phyloP scores from a whole-genome alignment of 148 eudicot genomes.

The Vaccinium darrowii region DNA sequence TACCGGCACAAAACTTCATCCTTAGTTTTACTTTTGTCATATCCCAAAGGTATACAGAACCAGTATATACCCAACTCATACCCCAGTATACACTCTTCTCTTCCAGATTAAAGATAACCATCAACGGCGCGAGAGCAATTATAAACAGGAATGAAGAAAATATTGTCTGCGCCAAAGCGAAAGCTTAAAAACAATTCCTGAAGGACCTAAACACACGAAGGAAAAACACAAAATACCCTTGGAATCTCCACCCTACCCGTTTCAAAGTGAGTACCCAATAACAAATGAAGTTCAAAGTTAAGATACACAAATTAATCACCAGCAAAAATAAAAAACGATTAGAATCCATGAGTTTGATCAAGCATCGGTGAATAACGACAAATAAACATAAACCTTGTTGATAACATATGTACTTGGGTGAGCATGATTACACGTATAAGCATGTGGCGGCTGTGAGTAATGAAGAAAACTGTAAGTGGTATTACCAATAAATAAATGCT shows the following conservation, averaged over 20 bases:
- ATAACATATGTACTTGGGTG: not conserved
- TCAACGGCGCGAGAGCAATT: not conserved
- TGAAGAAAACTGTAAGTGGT: not conserved
- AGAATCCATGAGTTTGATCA: not conserved
- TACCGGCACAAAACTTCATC: not conserved
- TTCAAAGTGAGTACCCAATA: not conserved
- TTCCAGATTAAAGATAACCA: not conserved
- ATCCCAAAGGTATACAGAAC: not conserved
- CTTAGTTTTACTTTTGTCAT: not conserved
- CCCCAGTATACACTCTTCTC: not conserved
- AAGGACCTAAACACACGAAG: not conserved
- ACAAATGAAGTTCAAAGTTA: not conserved
- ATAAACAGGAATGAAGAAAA: not conserved
- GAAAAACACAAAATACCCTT: not conserved
- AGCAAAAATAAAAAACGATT: not conserved
- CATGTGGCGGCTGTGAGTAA: not conserved
- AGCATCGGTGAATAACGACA: not conserved
- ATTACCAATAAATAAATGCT: constrained; percentile 8
- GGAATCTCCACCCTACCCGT: not conserved
- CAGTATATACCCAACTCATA: not conserved
- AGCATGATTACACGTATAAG: not conserved
- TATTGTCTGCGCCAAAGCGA: not conserved
- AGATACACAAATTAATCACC: not conserved
- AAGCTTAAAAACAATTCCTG: not conserved
- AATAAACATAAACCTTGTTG: not conserved